A percentile compares a stretch with the other conserved stretches of the same genome.
Conservation (phyloP, 176 grass and related monocot genomes). For the Carex cristatella region DNA sequence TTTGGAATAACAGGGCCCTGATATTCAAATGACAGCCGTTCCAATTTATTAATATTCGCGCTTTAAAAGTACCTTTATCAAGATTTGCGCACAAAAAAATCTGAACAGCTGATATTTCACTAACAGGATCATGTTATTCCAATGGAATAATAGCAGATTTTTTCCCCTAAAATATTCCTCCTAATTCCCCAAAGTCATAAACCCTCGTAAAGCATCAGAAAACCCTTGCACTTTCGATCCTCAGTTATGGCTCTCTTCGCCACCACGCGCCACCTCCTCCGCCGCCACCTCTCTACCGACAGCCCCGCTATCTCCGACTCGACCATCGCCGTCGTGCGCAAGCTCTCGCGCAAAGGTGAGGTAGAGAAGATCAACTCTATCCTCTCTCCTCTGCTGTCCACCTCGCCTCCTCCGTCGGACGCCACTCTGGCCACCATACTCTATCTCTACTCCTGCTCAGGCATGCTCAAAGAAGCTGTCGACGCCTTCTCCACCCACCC, state of each 20-base stretch:
- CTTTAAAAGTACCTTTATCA: too few relatives aligned
- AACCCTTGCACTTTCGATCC: neutral
- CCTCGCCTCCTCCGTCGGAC: slow-evolving; percentile 16
- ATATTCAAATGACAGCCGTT: too few relatives aligned
- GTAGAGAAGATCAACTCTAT: slow-evolving; percentile 26
- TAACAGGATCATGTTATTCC: too few relatives aligned
- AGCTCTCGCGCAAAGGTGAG: slow-evolving; percentile 23
- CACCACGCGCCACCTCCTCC: slow-evolving; percentile 1
- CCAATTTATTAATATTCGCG: too few relatives aligned
- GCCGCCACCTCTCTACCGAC: neutral
- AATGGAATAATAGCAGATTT: too few relatives aligned
- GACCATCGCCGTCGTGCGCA: slow-evolving; percentile 21
- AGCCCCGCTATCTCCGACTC: neutral
- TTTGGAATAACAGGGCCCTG: too few relatives aligned
- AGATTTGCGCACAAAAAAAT: too few relatives aligned
- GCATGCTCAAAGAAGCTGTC: slow-evolving; percentile 32
- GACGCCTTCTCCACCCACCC: slow-evolving; percentile 20
- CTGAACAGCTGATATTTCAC: too few relatives aligned
- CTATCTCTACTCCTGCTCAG: slow-evolving; percentile 28
- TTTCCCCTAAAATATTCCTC: too few relatives aligned
- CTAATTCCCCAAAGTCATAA: neutral
- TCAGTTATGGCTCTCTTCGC: neutral
- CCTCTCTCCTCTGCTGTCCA: slow-evolving; percentile 23
- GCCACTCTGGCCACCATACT: slow-evolving; percentile 20
- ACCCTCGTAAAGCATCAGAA: neutral